A percentile compares a stretch with the other conserved stretches of the same genome.
These are phyloP conservation scores for Coniochaeta sp. DNA, from an alignment of 2,329 filamentous ascomycete genomes.

Conservation along the genomic window DNA sequence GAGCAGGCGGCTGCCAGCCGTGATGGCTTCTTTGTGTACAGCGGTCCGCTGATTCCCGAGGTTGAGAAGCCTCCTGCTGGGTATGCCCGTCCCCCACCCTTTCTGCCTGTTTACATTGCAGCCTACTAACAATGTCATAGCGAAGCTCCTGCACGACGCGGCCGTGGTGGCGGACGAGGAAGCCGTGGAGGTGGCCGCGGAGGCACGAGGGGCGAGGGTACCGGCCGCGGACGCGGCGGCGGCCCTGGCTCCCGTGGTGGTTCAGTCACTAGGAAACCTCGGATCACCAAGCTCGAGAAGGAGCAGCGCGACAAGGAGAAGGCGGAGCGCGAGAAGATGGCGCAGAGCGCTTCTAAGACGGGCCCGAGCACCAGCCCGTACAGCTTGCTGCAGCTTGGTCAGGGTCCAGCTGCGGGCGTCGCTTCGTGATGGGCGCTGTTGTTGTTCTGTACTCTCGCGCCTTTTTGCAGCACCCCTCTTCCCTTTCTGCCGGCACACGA, in stretches of 20 bases:
- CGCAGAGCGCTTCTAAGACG: slow-evolving; percentile 29
- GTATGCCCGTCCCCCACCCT: slow-evolving; percentile 29
- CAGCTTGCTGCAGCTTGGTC: slow-evolving; percentile 1
- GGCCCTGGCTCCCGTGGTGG: slow-evolving; percentile 70
- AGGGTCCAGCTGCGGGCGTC: background rate
- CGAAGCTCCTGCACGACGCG: slow-evolving; percentile 66
- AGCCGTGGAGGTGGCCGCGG: slow-evolving; percentile 40
- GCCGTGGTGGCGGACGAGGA: slow-evolving; percentile 44
- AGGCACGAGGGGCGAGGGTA: slow-evolving; percentile 52
- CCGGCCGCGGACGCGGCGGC: slow-evolving; percentile 47
- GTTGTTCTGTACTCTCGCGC: background rate
- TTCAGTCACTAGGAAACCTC: slow-evolving; percentile 68
- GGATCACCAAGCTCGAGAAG: slow-evolving; percentile 80
- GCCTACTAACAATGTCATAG: slow-evolving; percentile 39
- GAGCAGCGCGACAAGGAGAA: slow-evolving; percentile 77
- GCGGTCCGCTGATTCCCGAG: slow-evolving; percentile 81
- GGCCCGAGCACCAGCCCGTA: slow-evolving; percentile 1
- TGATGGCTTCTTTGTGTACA: slow-evolving; percentile 98
- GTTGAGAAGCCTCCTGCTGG: slow-evolving; percentile 62
- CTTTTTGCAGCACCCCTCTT: background rate
- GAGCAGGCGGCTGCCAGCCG: slow-evolving; percentile 89
- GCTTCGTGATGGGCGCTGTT: background rate
- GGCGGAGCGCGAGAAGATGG: slow-evolving; percentile 57
- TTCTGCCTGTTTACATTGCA: slow-evolving; percentile 1
- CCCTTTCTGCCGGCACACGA: background rate